Percentiles rank a stretch among this genome's conserved stretches.
Evolutionary conservation across 2,329 filamentous ascomycete genomes (phyloP).

Genomic region (Calonectria pseudoreteaudii): DNA sequence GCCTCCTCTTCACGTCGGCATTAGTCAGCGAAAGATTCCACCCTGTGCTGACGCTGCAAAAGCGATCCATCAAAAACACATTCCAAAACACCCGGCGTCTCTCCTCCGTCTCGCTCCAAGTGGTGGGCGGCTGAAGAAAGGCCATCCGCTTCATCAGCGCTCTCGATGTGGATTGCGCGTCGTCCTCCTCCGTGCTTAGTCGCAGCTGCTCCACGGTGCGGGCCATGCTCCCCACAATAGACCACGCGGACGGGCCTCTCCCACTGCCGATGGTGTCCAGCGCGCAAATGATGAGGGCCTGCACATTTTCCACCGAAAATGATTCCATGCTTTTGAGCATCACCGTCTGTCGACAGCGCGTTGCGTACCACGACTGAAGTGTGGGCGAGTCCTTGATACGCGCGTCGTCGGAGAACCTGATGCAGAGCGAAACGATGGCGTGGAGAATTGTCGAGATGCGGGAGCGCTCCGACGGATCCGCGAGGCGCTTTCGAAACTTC

Average conservation of each 20-base stretch:
- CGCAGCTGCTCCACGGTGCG: conserved; percentile 54
- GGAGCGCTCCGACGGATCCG: conserved; percentile 27
- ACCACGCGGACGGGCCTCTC: conserved; percentile 48
- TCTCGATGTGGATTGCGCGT: conserved; percentile 36
- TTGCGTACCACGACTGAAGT: conserved; percentile 39
- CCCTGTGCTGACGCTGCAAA: conserved; percentile 54
- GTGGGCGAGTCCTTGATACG: conserved; percentile 37
- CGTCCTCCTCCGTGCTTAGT: conserved; percentile 50
- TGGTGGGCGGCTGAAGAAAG: conserved; percentile 46
- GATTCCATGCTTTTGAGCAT: conserved; percentile 49
- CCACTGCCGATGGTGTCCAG: conserved; percentile 53
- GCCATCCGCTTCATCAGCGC: conserved; percentile 45
- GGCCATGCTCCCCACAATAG: conserved; percentile 53
- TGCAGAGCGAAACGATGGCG: conserved; percentile 48
- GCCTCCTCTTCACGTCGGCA: conserved; percentile 50
- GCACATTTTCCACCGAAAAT: conserved; percentile 50
- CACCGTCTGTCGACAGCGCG: conserved; percentile 45
- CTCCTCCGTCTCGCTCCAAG: conserved; percentile 54
- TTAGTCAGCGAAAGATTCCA: conserved; percentile 47
- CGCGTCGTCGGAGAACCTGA: conserved; percentile 42
- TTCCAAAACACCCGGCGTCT: conserved; percentile 56
- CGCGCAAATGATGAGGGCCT: conserved; percentile 49
- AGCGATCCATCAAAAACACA: conserved; percentile 54
- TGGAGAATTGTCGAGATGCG: conserved; percentile 48
- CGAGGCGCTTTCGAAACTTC: conserved; percentile 35